Evolutionary conservation across 176 grass and related monocot genomes (phyloP).

Genomic region (Rhynchospora breviuscula): DNA sequence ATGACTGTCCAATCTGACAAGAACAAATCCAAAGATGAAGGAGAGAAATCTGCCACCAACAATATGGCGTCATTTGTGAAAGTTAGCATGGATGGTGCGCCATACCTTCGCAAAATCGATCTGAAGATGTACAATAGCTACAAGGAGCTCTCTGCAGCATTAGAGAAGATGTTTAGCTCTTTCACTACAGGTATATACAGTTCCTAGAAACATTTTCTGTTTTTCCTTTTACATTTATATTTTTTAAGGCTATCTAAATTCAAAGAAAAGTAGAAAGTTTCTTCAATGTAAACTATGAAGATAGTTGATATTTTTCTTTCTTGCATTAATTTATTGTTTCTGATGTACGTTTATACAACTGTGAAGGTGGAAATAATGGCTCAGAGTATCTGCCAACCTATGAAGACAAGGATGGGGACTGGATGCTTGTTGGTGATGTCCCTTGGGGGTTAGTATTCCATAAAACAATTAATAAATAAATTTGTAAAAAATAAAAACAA

Average conservation of each 20-base stretch:
- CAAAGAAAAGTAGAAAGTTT: neutral
- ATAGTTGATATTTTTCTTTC: neutral
- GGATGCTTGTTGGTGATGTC: slow-evolving; percentile 95
- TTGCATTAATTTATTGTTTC: slow-evolving; percentile 1
- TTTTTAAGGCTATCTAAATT: neutral
- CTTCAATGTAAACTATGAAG: neutral
- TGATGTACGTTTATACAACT: slow-evolving; percentile 1
- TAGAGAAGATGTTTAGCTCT: slow-evolving; percentile 85
- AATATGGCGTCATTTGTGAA: slow-evolving; percentile 58
- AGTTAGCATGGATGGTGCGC: slow-evolving; percentile 96
- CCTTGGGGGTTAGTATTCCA: slow-evolving; percentile 77
- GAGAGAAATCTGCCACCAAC: slow-evolving; percentile 34
- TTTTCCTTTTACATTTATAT: no score
- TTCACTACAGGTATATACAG: slow-evolving; percentile 50
- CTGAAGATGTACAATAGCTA: slow-evolving; percentile 87
- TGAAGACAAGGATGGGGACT: slow-evolving; percentile 95
- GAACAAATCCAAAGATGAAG: slow-evolving; percentile 46
- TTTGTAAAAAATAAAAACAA: neutral
- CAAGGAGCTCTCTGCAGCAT: slow-evolving; percentile 73
- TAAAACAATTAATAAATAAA: neutral
- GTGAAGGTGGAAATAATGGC: slow-evolving; percentile 35
- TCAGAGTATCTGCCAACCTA: slow-evolving; percentile 84
- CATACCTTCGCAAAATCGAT: slow-evolving; percentile 92
- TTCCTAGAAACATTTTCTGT: neutral
- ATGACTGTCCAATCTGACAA: slow-evolving; percentile 67